Conservation (phyloP, 2,329 filamentous ascomycete genomes). For the Phialophora tarda region DNA sequence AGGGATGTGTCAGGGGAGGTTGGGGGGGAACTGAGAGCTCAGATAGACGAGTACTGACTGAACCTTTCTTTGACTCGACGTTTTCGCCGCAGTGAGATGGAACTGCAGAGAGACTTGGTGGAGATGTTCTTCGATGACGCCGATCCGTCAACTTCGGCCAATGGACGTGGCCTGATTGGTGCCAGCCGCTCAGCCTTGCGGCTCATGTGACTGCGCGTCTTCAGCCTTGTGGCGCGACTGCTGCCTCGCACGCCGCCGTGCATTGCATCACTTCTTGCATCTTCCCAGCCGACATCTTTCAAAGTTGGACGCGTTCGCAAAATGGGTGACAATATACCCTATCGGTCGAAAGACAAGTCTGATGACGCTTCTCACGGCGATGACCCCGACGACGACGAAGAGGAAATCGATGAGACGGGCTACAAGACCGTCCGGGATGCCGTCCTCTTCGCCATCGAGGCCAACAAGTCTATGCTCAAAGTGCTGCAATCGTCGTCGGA, state of each 20-base stretch:
- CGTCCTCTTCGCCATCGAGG: constrained; percentile 93
- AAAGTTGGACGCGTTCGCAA: constrained; percentile 7
- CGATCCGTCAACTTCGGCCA: background rate
- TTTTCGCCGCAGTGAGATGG: constrained; percentile 7
- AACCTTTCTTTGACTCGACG: background rate
- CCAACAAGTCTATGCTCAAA: constrained; percentile 84
- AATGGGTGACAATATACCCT: constrained; percentile 37
- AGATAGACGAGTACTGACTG: background rate
- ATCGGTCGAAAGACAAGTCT: constrained; percentile 46
- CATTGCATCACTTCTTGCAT: constrained; percentile 5
- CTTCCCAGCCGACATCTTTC: background rate
- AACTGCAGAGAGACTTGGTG: background rate
- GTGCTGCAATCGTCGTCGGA: constrained; percentile 63
- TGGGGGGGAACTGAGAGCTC: background rate
- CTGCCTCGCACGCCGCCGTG: constrained; percentile 9
- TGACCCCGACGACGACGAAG: constrained; percentile 52
- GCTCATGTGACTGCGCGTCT: constrained; percentile 27
- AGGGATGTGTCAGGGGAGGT: background rate
- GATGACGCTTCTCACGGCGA: constrained; percentile 45
- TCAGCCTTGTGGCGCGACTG: constrained; percentile 16
- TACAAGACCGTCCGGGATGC: constrained; percentile 96
- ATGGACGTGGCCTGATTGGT: background rate
- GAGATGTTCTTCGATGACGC: constrained; percentile 2
- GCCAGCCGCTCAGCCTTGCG: constrained; percentile 10
- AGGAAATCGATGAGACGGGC: constrained; percentile 58